These are phyloP conservation scores for Calvatia gigantea DNA, from an alignment of 768 basidiomycete species.

Conservation along the genomic window DNA sequence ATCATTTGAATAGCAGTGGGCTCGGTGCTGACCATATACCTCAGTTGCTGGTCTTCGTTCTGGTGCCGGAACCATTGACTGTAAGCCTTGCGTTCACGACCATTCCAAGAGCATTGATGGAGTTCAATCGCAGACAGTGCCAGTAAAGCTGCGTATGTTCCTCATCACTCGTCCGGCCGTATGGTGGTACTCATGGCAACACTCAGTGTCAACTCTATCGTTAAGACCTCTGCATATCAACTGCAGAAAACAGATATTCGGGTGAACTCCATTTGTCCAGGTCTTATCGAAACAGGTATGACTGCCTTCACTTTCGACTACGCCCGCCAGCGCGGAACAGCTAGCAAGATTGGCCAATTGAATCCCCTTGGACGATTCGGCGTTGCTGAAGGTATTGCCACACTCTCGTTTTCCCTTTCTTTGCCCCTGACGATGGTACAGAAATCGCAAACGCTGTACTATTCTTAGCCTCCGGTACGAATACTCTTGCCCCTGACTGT, in stretches of 20 bases:
- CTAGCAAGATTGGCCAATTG: slow-evolving; percentile 74
- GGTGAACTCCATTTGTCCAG: slow-evolving; percentile 88
- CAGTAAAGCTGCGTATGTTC: slow-evolving; percentile 84
- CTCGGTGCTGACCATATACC: too few species aligned
- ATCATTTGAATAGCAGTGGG: not conserved
- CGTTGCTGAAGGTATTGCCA: slow-evolving; percentile 64
- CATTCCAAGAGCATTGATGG: not conserved
- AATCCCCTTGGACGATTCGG: slow-evolving; percentile 83
- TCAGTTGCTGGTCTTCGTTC: slow-evolving; percentile 80
- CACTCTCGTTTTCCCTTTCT: slow-evolving; percentile 1
- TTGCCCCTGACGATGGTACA: slow-evolving; percentile 22
- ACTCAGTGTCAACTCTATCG: slow-evolving; percentile 83
- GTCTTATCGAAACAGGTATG: slow-evolving; percentile 93
- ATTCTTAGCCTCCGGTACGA: slow-evolving; percentile 83
- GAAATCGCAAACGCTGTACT: slow-evolving; percentile 86
- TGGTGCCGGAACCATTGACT: slow-evolving; percentile 80
- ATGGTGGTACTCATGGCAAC: not conserved
- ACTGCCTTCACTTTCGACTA: slow-evolving; percentile 72
- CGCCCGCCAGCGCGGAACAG: slow-evolving; percentile 73
- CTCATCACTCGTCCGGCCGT: not conserved
- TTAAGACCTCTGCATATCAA: slow-evolving; percentile 78
- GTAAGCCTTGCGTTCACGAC: slow-evolving; percentile 37
- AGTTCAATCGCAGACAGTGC: slow-evolving; percentile 63
- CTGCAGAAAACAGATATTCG: slow-evolving; percentile 80
- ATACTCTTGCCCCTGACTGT: slow-evolving; percentile 1